These are phyloP conservation scores for Urostyla sp. DNA, from an alignment of 73 alveolate species.

Conservation along the genomic window DNA sequence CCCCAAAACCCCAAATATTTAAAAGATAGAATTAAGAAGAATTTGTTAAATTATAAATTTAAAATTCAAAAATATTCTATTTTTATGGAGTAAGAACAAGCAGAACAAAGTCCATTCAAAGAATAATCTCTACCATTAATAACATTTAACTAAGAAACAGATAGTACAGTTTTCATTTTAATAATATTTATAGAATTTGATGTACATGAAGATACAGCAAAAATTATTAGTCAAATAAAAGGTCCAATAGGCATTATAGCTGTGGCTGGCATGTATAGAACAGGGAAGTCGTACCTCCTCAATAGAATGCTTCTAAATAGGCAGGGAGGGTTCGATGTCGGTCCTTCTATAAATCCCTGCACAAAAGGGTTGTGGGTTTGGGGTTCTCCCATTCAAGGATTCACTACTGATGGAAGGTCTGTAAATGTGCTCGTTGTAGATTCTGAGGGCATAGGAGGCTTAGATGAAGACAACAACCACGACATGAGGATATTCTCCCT, in stretches of 20 bases:
- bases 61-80: not conserved
- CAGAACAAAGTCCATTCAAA: not conserved
- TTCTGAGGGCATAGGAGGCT: conserved; percentile 94
- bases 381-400: conserved; percentile 91
- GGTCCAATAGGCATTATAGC: conserved; percentile 89
- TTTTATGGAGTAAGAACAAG: not conserved
- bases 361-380: conserved; percentile 97
- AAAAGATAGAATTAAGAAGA: not conserved
- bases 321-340: conserved; percentile 94
- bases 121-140: conserved; percentile 42
- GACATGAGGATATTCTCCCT: conserved; percentile 94
- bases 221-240: conserved; percentile 49
- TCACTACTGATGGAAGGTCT: conserved; percentile 83
- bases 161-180: conserved; percentile 5
- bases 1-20: not conserved
- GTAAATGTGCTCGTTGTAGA: conserved; percentile 85
- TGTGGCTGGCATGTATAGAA: conserved; percentile 95
- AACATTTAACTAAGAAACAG: conserved; percentile 22
- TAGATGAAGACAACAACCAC: conserved; percentile 96
- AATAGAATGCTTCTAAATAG: conserved; percentile 80
- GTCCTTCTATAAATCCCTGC: conserved; percentile 94
- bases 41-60: not conserved
- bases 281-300: conserved; percentile 92
- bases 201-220: conserved; percentile 58
- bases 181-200: conserved; percentile 51